These are phyloP conservation scores for Malus sylvestris DNA, from an alignment of 306 rosid species.

Conservation along the genomic window DNA sequence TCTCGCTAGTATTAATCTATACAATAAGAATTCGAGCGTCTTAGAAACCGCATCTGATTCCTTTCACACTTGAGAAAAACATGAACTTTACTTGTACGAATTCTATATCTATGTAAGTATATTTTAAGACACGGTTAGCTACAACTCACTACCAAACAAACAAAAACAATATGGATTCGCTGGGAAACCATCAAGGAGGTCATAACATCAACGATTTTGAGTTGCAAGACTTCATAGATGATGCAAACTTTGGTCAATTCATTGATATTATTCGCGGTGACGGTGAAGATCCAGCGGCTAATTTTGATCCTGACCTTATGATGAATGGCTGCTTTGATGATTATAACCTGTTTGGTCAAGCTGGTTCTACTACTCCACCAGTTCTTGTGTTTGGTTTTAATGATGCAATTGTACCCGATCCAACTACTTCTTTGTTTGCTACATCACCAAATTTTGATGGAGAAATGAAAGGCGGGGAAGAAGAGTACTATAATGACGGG, in stretches of 20 bases:
- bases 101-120: background rate
- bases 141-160: background rate
- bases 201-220: slow-evolving; percentile 37
- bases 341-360: slow-evolving; percentile 23
- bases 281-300: slow-evolving; percentile 22
- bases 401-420: slow-evolving; percentile 17
- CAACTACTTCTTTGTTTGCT: slow-evolving; percentile 28
- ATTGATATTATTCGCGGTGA: slow-evolving; percentile 68
- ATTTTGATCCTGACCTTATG: slow-evolving; percentile 36
- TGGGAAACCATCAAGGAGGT: slow-evolving; percentile 15
- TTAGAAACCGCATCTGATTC: background rate
- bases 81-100: background rate
- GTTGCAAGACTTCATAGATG: slow-evolving; percentile 48
- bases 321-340: slow-evolving; percentile 43
- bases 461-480: slow-evolving; percentile 17
- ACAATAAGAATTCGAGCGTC: background rate
- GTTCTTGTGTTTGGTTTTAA: background rate
- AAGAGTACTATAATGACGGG: slow-evolving; percentile 23
- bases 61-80: slow-evolving; percentile 17
- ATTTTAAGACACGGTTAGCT: background rate
- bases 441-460: slow-evolving; percentile 41
- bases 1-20: no score
- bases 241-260: slow-evolving; percentile 57
- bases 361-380: background rate
- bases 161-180: slow-evolving; percentile 23